Conservation (phyloP, 352 stramenopile genomes). For the Globisporangium acanthophoron region DNA sequence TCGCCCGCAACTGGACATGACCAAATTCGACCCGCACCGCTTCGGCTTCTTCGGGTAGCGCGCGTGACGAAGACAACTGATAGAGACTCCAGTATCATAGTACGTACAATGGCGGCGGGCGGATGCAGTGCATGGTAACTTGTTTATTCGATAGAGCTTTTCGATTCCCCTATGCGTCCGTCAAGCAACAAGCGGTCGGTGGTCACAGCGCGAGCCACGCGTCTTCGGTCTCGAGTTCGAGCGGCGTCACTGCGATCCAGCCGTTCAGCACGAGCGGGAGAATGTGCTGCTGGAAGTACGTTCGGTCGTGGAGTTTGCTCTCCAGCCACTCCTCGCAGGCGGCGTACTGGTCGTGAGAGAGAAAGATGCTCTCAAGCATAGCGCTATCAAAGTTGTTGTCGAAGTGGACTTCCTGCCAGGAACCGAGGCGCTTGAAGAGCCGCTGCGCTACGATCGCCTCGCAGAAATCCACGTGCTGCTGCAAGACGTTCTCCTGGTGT, state of each 20-base stretch:
- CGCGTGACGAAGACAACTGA: not conserved
- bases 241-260: constrained; percentile 24
- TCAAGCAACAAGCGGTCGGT: not conserved
- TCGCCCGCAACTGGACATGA: constrained; percentile 75
- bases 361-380: constrained; percentile 15
- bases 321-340: constrained; percentile 29
- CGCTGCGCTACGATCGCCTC: constrained; percentile 28
- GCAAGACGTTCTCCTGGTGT: constrained; percentile 25
- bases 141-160: constrained; percentile 1
- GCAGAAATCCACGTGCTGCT: constrained; percentile 22
- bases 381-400: not conserved
- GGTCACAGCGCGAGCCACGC: constrained; percentile 19
- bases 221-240: constrained; percentile 24
- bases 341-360: constrained; percentile 30
- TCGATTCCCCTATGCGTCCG: not conserved
- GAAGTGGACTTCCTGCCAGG: constrained; percentile 22
- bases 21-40: constrained; percentile 74
- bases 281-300: constrained; percentile 23
- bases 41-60: constrained; percentile 66
- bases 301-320: constrained; percentile 8
- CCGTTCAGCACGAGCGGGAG: constrained; percentile 30
- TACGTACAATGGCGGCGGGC: not conserved
- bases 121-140: not conserved
- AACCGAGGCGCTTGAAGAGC: constrained; percentile 27
- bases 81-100: constrained; percentile 11